Evolutionary conservation across 73 alveolate genomes (phyloP), one percentile per base, ranked within the genome.

Genomic region (Blepharisma japonicum): DNA sequence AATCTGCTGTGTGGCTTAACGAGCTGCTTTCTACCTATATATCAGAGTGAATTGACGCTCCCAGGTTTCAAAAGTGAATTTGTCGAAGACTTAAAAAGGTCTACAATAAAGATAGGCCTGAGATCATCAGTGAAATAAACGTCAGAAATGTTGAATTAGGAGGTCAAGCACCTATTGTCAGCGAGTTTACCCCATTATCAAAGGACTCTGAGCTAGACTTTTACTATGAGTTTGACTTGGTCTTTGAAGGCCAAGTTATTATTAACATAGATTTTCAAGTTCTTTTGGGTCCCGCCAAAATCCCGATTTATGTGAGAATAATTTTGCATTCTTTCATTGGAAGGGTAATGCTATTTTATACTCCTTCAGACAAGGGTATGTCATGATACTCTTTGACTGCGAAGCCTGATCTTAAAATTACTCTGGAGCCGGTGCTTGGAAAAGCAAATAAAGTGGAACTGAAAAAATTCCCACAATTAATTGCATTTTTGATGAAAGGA

Each of bases 101-200:
- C 67, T 53, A 20, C 67, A 53, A 53, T 4, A 53, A 53, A 53
- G 67, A 53, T 4, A 53, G 23, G n/a, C 67, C 67, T 53, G 67
- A 53, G 4, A 14, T 14, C 4, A 53, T 53, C 4, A 20, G 67
- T 14, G 67, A 53, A 53, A 53, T 53, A 0, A 20, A 53, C n/a
- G 67, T 53, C 67, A 53, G 23, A 53, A 53, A 53, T 20, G 67
- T 53, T 14, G 67, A 53, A 53, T 53, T 53, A 14, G 67, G 67
- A 1, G 67, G 23, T 20, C 67, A 53, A 53, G 0, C 67, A 14
- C 67, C 67, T 53, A 20, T 14, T 14, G 67, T 53, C n/a, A 53
- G 23, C 2, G 67, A 53, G n/a, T 53, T 53, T 20, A 53, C 67
- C 4, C 67, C 67, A 53, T 4, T 53, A 4, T 11, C n/a, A 53